phyloP scores from a whole-genome alignment of 2,329 filamentous ascomycete genomes.

The Magnaporthales sp. region DNA sequence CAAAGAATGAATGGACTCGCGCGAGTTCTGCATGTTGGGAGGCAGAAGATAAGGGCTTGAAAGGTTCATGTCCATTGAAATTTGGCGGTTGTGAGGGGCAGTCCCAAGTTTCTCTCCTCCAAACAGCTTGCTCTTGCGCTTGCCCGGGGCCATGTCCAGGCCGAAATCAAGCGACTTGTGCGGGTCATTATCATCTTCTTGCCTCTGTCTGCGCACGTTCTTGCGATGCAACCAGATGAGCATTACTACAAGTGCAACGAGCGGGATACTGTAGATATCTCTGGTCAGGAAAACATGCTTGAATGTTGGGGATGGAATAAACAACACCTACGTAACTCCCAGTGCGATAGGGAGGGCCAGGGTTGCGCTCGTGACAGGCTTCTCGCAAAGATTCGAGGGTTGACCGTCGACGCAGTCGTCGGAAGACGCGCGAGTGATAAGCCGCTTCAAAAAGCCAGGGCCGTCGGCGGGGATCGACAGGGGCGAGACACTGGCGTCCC shows the following conservation, averaged over 20 bases:
- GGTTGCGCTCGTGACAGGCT: constrained; percentile 43
- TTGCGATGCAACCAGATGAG: constrained; percentile 73
- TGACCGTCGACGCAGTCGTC: constrained; percentile 11
- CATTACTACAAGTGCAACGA: constrained; percentile 56
- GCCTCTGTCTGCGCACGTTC: constrained; percentile 59
- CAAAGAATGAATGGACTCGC: constrained; percentile 79
- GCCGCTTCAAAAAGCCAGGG: constrained; percentile 1
- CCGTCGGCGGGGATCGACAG: background rate
- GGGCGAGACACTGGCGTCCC: background rate
- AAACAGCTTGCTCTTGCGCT: constrained; percentile 36
- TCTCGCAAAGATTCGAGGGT: constrained; percentile 45
- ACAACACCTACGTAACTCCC: constrained; percentile 56
- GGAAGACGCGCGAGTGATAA: background rate
- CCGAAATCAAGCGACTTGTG: constrained; percentile 93
- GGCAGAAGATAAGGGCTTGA: constrained; percentile 91
- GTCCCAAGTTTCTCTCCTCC: constrained; percentile 41
- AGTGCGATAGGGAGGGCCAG: constrained; percentile 59
- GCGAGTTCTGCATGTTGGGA: constrained; percentile 66
- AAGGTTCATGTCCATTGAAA: constrained; percentile 67
- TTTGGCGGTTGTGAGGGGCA: constrained; percentile 37
- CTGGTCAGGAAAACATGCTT: constrained; percentile 11
- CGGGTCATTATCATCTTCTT: constrained; percentile 78
- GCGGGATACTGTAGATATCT: constrained; percentile 55
- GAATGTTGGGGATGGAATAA: background rate
- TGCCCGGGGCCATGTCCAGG: constrained; percentile 33